Evolutionary conservation across 179 eudicot genomes (phyloP), one percentile per base, ranked within the genome.

Genomic region (Spinacia oleracea): DNA sequence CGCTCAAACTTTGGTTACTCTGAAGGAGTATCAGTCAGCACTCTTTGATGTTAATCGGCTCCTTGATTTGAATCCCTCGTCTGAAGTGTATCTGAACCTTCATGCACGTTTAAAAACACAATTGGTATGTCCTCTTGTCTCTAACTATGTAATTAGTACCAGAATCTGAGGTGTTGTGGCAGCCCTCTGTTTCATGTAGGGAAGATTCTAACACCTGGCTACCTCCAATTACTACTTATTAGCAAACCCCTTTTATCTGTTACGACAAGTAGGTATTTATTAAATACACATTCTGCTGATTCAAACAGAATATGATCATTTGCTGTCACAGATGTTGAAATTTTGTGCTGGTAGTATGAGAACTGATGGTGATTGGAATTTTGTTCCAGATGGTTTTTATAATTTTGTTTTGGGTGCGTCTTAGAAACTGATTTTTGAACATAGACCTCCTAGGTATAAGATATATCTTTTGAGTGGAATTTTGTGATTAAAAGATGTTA

Each of bases 1-100:
- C 40, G 97, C 98, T 75, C 98, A 94, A 82, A 94, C 97, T 71
- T 84, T 94, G 70, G 97, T 94, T 80, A 93, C 97, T 45, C 88
- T 94, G 38, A 91, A 93, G 85, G 92, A 94, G 85, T 94, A 93
- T 80, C 91, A 91, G 23, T 91, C 89, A 3, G 98, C 98, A 68
- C 89, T 94, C 15, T 94, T 93, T 79, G 97, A 94, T 90, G 98
- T 92, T 81, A 93, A 86, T 78, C 87, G 94, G 68, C 93, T 92
- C 50, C 84, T 90, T 77, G 97, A 94, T 75, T 86, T 93, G 82
- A 88, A 94, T 85, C 97, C 98, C 32, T 87, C 86, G 15, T 94
- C 98, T 43, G 97, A 93, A 87, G 97, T 94, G 42, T 94, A 94
- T 82, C 84, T 82, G 78, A 90, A 91, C 80, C 94, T 93, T 72